Evolutionary conservation across 768 basidiomycete genomes (phyloP), one percentile per base, ranked within the genome.

Genomic region (Tremella mesenterica): DNA sequence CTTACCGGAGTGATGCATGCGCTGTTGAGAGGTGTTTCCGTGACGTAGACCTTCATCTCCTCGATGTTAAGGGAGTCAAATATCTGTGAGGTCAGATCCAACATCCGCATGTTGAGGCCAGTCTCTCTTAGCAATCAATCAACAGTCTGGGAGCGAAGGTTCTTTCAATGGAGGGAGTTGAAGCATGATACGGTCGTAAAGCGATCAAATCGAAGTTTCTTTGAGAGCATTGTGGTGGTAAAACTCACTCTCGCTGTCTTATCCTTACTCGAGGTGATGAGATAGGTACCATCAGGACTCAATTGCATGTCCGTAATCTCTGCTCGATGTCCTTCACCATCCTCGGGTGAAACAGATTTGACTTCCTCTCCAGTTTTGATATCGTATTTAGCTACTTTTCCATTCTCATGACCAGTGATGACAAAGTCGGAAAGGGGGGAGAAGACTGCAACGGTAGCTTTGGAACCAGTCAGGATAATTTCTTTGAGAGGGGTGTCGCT

Each of bases 361-460:
- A 31, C 47, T 76, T 95, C 90, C 36, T 92, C 86, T 41, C 90
- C 91, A 0, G 83, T 81, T 71, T 84, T 84, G 54, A 84, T 82
- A 65, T 96, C 88, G 77, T 90, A 97, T 34, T 95, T 77, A 7
- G 88, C 85, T 30, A 96, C 80, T 71, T 93, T 96, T 16, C 95
- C 95, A 38, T 88, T 89, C 76, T 96, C 92, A 75, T 99, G 95
- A 4, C 90, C 93, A 2, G 91, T 93, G 55, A 97, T 77, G 73
- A 99, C 84, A 58, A 85, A 73, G 34, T 84, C 80, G 21, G 85
- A 83, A 12, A 79, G 78, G 47, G 84, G 80, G 3, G 88, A 85
- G 74, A 95, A 97, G 4, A 88, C 84, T 70, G 89, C 92, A 34
- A 97, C 90, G 1, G 89, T 96, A n/a, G 91, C 88, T 76, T 97